Evolutionary conservation across 2,329 filamentous ascomycete genomes (phyloP), one percentile per base, ranked within the genome.

Genomic region (Leptographium wingfieldii): DNA sequence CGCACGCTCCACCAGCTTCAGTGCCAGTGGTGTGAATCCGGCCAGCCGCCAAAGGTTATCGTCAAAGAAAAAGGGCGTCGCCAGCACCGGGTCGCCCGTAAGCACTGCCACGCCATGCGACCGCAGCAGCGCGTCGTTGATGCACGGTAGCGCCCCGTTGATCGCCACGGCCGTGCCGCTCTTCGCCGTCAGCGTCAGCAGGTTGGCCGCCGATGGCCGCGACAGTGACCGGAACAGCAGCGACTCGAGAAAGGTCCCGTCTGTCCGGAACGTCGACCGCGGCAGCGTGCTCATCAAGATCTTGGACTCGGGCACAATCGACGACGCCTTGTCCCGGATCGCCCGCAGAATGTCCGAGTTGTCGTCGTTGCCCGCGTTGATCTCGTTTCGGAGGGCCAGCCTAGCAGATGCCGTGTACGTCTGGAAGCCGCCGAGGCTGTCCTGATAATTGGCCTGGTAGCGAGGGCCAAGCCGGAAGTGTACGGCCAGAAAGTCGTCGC

Each of bases 371-470:
- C 91, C 92, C 1, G 90, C 87, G 71, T 95, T 89, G 46, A 95
- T 79, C 69, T 99, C 94, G 67, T 97, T 97, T 54, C 92, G 87
- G 58, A 96, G 80, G 61, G 95, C 94, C 48, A 99, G 76, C 59
- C 89, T 86, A 9, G 94, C 92, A 1, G 94, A 97, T 7, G 94
- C 92, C 67, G 88, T 85, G 69, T 99, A 99, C 0, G 95, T 99
- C 69, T 97, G 91, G 68, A 99, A 95, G 1, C 91, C 92, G 5
- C 95, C 94, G 16, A 99, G 80, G 66, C 90, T 94, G 69, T 99
- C 94, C 72, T 99, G 94, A 66, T 95, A 96, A 69, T 99, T 99
- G 19, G 94, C 94, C 68, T 90, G 86, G 67, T 99, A 99, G 55
- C 90, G 84, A 29, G 91, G 88, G 0, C 94, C 92, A 22, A 99